Conservation (phyloP, 129 eudicot genomes). For the Mikania micrantha region DNA sequence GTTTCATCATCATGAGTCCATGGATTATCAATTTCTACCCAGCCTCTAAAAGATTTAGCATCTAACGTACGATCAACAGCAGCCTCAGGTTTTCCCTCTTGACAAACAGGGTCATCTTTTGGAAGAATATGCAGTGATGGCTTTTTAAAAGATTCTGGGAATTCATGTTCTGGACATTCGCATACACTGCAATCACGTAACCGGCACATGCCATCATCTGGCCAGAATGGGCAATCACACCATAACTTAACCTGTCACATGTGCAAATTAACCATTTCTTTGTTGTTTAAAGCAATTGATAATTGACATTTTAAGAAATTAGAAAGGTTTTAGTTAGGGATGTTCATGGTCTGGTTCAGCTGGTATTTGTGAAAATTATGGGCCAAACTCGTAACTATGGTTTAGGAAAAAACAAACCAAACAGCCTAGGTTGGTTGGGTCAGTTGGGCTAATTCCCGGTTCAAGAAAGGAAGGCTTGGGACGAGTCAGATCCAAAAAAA, state of each 20-base stretch:
- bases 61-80: constrained; percentile 89
- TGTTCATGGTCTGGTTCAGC: too few relatives aligned
- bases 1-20: constrained; percentile 97
- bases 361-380: too few relatives aligned
- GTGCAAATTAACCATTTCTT: background rate
- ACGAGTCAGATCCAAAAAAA: too few relatives aligned
- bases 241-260: constrained; percentile 72
- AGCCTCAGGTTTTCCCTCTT: constrained; percentile 88
- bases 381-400: too few relatives aligned
- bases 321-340: too few relatives aligned
- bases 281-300: background rate
- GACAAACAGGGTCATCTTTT: constrained; percentile 69
- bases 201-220: constrained; percentile 91
- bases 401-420: too few relatives aligned
- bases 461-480: too few relatives aligned
- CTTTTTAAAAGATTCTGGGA: constrained; percentile 64
- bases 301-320: background rate
- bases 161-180: constrained; percentile 88
- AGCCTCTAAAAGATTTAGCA: constrained; percentile 68
- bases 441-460: too few relatives aligned
- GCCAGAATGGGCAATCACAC: constrained; percentile 99
- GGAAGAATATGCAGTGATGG: constrained; percentile 39
- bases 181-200: constrained; percentile 94
- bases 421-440: too few relatives aligned
- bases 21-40: constrained; percentile 90